Evolutionary conservation across 2,329 filamentous ascomycete species (phyloP), one percentile per base, ranked within the genome.

Genomic region (Colletotrichum cuscutae): DNA sequence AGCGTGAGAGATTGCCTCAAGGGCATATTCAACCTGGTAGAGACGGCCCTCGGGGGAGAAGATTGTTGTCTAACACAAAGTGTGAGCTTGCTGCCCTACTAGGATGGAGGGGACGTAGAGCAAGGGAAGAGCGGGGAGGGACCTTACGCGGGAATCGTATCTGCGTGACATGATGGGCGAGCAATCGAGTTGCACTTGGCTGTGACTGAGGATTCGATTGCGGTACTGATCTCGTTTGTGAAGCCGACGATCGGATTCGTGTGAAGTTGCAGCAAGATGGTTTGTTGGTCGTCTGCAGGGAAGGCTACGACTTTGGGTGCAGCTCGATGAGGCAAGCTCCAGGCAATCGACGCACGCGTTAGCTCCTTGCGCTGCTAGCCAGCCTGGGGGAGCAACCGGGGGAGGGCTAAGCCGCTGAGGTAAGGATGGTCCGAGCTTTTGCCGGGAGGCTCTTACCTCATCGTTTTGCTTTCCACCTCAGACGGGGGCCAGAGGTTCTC

Each of bases 21-120:
- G 91, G 30, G 97, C 97, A 89, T 99, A 99, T 90, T 99, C 97
- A 80, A 99, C 97, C 86, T 99, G 97, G 85, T 99, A 99, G 74
- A 99, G 91, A 81, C 97, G 95, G 76, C 97, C 97, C 87, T 99
- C 97, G 73, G 97, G 97, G 74, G 97, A 99, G 92, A 99, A 99
- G 90, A 99, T 99, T 83, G 97, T 99, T 79, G 97, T 99, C 95
- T 98, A 59, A 57, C 28, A 28, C 32, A 30, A n/a, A 42, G 13
- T 57, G 69, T 79, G 52, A 80, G 77, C 75, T 75, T 74, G 65
- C n/a, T 35, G 54, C 61, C 46, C 60, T 52, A 42, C 54, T 13
- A 57, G 54, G 22, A 24, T 28, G 49, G 56, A 30, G 66, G 46
- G 54, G 54, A 69, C 22, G 49, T 57, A 78, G 74, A 81, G 77